Evolutionary conservation across 192 early-diverging fungal species (phyloP).

Genomic region (Umbelopsis sp.): DNA sequence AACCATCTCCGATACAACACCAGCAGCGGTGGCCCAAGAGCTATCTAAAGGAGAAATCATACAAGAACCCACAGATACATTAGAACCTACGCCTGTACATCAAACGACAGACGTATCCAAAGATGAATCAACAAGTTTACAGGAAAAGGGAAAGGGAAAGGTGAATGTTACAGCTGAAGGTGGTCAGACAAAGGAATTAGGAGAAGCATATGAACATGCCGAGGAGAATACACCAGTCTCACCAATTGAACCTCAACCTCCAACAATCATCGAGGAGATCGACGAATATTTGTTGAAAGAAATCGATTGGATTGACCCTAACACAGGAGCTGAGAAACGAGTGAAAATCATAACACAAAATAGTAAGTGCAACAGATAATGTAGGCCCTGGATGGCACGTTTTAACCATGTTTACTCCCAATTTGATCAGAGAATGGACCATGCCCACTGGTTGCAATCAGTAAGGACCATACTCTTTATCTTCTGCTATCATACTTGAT

Average conservation of each 20-base stretch:
- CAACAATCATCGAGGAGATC: neutral
- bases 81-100: no score
- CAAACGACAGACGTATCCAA: no score
- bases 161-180: no score
- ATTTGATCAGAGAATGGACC: conserved; percentile 77
- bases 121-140: no score
- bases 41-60: no score
- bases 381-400: neutral
- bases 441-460: conserved; percentile 84
- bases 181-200: neutral
- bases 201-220: neutral
- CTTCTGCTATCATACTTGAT: neutral
- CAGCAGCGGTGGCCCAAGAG: neutral
- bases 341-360: conserved; percentile 89
- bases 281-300: conserved; percentile 73
- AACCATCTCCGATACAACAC: neutral
- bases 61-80: no score
- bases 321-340: conserved; percentile 42
- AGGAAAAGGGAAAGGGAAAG: no score
- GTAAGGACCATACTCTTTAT: conserved; percentile 28
- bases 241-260: no score
- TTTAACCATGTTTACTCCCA: neutral
- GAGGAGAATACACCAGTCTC: no score
- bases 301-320: conserved; percentile 63
- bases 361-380: conserved; percentile 33